Evolutionary conservation across 768 basidiomycete genomes (phyloP).

Genomic region (Lanmaoa rubissima): DNA sequence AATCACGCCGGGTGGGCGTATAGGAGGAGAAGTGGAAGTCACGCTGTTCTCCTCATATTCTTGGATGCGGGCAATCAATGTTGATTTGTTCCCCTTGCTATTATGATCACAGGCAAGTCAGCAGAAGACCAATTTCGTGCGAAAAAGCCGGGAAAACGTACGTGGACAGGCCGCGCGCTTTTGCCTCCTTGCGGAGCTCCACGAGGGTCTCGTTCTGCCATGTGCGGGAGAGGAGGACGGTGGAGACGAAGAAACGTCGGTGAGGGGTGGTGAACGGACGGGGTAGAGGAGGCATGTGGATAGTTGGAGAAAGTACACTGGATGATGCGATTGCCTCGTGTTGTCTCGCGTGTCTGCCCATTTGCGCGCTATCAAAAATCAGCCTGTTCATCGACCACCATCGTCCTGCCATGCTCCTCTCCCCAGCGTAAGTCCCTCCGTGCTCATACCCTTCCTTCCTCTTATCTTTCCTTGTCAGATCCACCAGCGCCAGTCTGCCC

Average conservation of each 20-base stretch:
- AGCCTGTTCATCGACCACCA: constrained; percentile 24
- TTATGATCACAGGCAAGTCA: constrained; percentile 23
- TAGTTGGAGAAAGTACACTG: no score
- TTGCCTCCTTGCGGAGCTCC: constrained; percentile 53
- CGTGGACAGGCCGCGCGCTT: constrained; percentile 53
- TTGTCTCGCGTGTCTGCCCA: constrained; percentile 33
- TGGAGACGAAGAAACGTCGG: constrained; percentile 45
- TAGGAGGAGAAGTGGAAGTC: constrained; percentile 11
- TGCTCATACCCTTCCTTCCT: constrained; percentile 22
- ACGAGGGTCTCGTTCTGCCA: constrained; percentile 53
- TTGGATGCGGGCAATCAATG: constrained; percentile 52
- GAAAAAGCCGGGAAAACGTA: constrained; percentile 29
- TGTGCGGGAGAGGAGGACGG: constrained; percentile 53
- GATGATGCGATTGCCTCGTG: constrained; percentile 43
- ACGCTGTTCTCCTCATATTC: constrained; percentile 42
- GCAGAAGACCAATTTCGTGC: background rate
- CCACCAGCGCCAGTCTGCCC: constrained; percentile 60
- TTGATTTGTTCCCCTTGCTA: constrained; percentile 60
- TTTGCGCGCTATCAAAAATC: constrained; percentile 34
- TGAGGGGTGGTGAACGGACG: constrained; percentile 1
- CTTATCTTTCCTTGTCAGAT: constrained; percentile 47
- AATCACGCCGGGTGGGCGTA: constrained; percentile 16
- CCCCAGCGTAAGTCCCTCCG: constrained; percentile 63
- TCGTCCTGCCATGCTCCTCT: constrained; percentile 62
- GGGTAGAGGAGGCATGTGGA: constrained; percentile 6